phyloP scores from a whole-genome alignment of 2,329 filamentous ascomycete genomes.

The Pezicula rhizophila region DNA sequence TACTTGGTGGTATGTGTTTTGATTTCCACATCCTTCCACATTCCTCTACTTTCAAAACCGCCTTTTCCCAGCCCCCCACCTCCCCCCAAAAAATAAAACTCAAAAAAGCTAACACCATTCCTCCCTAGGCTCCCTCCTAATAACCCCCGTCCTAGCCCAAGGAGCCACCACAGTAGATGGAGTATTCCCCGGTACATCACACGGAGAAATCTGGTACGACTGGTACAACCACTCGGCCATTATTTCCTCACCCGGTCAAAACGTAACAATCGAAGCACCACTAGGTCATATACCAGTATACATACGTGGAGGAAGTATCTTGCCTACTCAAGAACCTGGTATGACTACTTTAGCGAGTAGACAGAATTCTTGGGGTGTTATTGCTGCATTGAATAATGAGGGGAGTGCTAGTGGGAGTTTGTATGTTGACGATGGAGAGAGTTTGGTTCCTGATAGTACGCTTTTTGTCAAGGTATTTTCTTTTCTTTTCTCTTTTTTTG shows the following conservation, averaged over 20 bases:
- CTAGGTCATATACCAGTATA: constrained; percentile 67
- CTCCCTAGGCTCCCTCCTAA: constrained; percentile 43
- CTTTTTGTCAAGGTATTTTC: constrained; percentile 39
- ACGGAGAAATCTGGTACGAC: constrained; percentile 66
- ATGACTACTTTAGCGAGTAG: constrained; percentile 60
- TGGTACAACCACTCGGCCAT: constrained; percentile 66
- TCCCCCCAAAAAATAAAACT: too few species aligned
- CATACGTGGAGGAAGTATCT: constrained; percentile 59
- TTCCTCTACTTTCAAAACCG: too few species aligned
- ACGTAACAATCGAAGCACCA: constrained; percentile 54
- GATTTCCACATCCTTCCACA: too few species aligned
- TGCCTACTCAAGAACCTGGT: constrained; percentile 63
- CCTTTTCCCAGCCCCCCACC: too few species aligned
- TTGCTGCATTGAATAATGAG: constrained; percentile 51
- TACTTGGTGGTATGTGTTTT: constrained; percentile 46
- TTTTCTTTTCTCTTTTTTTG: too few species aligned
- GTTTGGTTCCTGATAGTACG: constrained; percentile 48
- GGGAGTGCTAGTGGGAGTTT: constrained; percentile 54
- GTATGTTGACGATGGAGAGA: constrained; percentile 73
- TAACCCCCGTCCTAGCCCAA: constrained; percentile 62
- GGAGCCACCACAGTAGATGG: constrained; percentile 56
- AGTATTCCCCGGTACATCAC: constrained; percentile 60
- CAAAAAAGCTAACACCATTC: too few species aligned
- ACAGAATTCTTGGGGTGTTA: constrained; percentile 59
- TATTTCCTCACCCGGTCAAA: constrained; percentile 42